Evolutionary conservation across 83 land plant genomes (phyloP), one percentile per base, ranked within the genome.

Genomic region (Picea abies): DNA sequence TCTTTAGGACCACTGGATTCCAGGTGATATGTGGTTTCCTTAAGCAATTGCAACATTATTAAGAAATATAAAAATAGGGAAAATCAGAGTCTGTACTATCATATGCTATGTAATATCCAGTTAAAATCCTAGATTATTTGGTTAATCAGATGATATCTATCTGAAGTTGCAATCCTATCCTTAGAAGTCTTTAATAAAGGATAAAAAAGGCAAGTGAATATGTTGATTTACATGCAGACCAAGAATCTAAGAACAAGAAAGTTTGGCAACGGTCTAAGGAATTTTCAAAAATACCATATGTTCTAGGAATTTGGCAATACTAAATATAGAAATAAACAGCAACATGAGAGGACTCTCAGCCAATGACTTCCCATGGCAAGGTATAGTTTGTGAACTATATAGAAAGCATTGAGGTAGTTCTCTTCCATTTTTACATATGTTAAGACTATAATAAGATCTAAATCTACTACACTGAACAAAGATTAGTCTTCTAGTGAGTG

Each of bases 391-490:
- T 71, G 14, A 41, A 47, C 22, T 72, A 44, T 37, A 69, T 15
- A 5, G 72, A 69, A 69, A 69, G 19, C 32, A 35, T 35, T 32
- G 72, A 32, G 72, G 6, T 69, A 39, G 41, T 15, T 69, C 72
- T 39, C 72, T 69, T 19, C 41, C 20, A 16, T 5, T 23, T 29
- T 69, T 16, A 14, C 23, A 72, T 39, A 72, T 72, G 37, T 16
- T 32, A 16, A 41, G 22, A 70, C 49, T 71, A 16, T 22, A 20
- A 39, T 37, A 47, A 17, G 26, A 44, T 12, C 56, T 72, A 23
- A 39, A 72, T 72, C 76, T 72, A 44, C 39, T 23, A 72, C 44
- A n/a, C 26, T 25, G 8, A 79, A 63, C n/a, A 58, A 62, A 64
- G 58, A 7, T 32, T 26, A 62, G 22, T 29, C 35, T 52, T 60